Evolutionary conservation across 257 asterid species (phyloP), one percentile per base, ranked within the genome.

Genomic region (Solanum piurae): DNA sequence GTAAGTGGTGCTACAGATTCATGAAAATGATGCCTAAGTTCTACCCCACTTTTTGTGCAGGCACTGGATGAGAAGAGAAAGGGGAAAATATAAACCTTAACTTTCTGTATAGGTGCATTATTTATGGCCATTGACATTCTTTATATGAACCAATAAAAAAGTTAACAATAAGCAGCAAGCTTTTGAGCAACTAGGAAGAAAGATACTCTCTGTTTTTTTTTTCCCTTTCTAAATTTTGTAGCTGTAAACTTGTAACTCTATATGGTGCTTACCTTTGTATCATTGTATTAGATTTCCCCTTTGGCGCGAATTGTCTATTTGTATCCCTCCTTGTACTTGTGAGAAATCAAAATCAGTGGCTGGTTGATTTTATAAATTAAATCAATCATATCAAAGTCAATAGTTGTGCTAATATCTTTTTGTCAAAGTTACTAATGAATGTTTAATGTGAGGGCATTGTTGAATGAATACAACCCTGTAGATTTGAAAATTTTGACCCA

Each of bases 21-120:
- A 33, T 66, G 8, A 25, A 49, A 31, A 4, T 49, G 42, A 5
- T 16, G 27, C 13, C 29, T 23, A 23, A 69, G 66, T 74, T 79
- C 7, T 68, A 36, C 16, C 16, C 64, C 76, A 79, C 69, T 8
- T 87, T 89, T 66, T 74, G 49, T 69, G 87, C 96, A 95, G 99
- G 98, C 99, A 40, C 84, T 93, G 83, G 98, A 95, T 68, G 98
- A 96, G 84, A 96, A 94, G 91, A 92, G 98, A 92, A 96, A 94
- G 91, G 93, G 91, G 71, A 95, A 94, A 91, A 94, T 90, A 40
- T 94, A 92, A 93, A 80, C 74, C 44, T 9, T 84, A 49, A 33
- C 87, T 66, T 87, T 87, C 90, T 12, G 42, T 34, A 87, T 88
- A 89, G 92, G 85, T 87, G 90, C 90, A 52, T 52, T 91, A 69